phyloP scores from a whole-genome alignment of 31 red algal species.

The Asparagopsis taxiformis region DNA sequence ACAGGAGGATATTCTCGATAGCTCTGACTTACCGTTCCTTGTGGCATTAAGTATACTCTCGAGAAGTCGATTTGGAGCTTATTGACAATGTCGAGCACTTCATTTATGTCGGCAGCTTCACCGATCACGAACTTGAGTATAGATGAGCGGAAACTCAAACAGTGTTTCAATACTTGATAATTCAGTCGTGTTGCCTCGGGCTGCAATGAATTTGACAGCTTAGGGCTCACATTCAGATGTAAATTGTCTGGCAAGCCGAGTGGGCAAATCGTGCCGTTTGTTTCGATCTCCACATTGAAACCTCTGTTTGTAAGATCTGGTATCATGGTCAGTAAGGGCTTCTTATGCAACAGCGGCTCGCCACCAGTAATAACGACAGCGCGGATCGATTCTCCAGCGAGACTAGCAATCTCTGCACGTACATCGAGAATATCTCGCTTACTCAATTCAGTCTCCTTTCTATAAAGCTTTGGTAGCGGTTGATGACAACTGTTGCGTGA shows the following conservation, averaged over 20 bases:
- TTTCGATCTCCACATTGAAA: constrained; percentile 89
- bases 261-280: constrained; percentile 93
- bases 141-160: constrained; percentile 13
- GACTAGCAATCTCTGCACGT: constrained; percentile 12
- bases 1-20: no score
- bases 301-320: constrained; percentile 33
- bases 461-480: constrained; percentile 22
- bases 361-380: constrained; percentile 90
- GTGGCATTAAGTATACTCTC: constrained; percentile 85
- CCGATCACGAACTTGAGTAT: constrained; percentile 84
- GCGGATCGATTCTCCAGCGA: constrained; percentile 34
- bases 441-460: constrained; percentile 42
- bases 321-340: constrained; percentile 50
- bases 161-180: constrained; percentile 67
- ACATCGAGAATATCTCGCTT: constrained; percentile 36
- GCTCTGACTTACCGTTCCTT: constrained; percentile 65
- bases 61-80: constrained; percentile 16
- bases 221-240: constrained; percentile 96
- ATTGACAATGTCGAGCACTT: constrained; percentile 53
- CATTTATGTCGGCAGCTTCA: constrained; percentile 46
- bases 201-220: constrained; percentile 80
- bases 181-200: constrained; percentile 36
- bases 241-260: constrained; percentile 53
- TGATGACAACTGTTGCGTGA: background rate
- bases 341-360: constrained; percentile 88